Evolutionary conservation across 306 rosid species (phyloP), one percentile per base, ranked within the genome.

Genomic region (Sicyos baderoa): DNA sequence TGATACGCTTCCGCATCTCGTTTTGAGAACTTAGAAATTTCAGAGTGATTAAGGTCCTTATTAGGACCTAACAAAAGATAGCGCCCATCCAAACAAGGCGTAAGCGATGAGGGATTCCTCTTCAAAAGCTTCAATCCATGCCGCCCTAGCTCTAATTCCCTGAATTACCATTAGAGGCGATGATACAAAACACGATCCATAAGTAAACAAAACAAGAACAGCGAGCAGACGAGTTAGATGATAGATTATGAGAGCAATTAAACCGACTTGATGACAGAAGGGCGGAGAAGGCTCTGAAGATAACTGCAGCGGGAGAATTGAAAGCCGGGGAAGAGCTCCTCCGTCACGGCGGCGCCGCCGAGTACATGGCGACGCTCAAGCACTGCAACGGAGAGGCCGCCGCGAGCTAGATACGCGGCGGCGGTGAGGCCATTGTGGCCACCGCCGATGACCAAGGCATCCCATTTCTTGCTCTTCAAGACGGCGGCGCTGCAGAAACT

Each of bases 391-490:
- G 96, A 90, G 49, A 90, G 96, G 14, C 91, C 97, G 0, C 74
- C 89, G 2, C 96, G 97, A 18, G 97, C 91, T 13, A 93, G 86
- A 69, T 93, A 93, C 0, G 99, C 94, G 18, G 99, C 97, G 0
- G 97, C 89, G 0, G 96, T 88, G 71, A 90, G 90, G 74, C 99
- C 99, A 76, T 93, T 93, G 82, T 93, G 98, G 83, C 94, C 97
- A 4, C 90, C 99, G 66, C 99, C 99, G 72, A 93, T 79, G 14
- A 93, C 69, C 8, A 93, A 77, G 19, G 96, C 97, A 78, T 93
- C 99, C 97, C 97, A 93, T 78, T 85, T 88, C 80, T 80, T 84
- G 65, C 76, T 77, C 77, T 76, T 84, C 61, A 93, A 60, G 22
- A 74, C 19, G 56, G 79, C 60, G 45, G 69, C 50, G 81, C 77